Evolutionary conservation across 257 asterid genomes (phyloP).

Genomic region (Thymus mandschuricus): DNA sequence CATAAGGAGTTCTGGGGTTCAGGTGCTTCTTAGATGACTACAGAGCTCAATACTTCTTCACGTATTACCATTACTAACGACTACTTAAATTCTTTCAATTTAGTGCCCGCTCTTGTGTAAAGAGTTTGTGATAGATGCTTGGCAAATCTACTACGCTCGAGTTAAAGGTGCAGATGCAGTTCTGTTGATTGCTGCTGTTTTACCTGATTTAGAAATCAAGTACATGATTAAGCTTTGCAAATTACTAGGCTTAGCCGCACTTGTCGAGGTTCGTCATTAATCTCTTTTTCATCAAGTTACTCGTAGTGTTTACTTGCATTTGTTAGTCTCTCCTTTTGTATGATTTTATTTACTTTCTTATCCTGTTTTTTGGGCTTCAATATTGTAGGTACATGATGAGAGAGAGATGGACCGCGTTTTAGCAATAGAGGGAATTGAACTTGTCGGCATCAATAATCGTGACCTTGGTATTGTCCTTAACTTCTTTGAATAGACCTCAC

Average conservation of each 20-base stretch:
- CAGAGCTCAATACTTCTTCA: slow-evolving; percentile 2
- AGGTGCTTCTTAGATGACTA: slow-evolving; percentile 48
- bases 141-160: slow-evolving; percentile 96
- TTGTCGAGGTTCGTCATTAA: slow-evolving; percentile 71
- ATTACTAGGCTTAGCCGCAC: slow-evolving; percentile 72
- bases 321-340: slow-evolving; percentile 9
- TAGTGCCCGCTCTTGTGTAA: slow-evolving; percentile 98
- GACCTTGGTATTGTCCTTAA: slow-evolving; percentile 66
- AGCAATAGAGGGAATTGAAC: slow-evolving; percentile 82
- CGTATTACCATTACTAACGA: slow-evolving; percentile 19
- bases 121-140: slow-evolving; percentile 86
- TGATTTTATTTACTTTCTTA: slow-evolving; percentile 12
- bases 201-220: slow-evolving; percentile 84
- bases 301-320: neutral
- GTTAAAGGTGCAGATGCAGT: slow-evolving; percentile 95
- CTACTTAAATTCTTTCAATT: slow-evolving; percentile 24
- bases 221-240: slow-evolving; percentile 93
- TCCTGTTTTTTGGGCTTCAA: slow-evolving; percentile 21
- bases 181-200: slow-evolving; percentile 83
- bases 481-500: neutral
- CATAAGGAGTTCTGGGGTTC: slow-evolving; percentile 78
- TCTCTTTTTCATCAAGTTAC: neutral
- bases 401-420: slow-evolving; percentile 97
- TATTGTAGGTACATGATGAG: slow-evolving; percentile 90
- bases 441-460: slow-evolving; percentile 93